Percentiles rank a stretch among this genome's conserved stretches.
Conservation (phyloP, 2,329 filamentous ascomycete species). For the Colletotrichum destructivum region DNA sequence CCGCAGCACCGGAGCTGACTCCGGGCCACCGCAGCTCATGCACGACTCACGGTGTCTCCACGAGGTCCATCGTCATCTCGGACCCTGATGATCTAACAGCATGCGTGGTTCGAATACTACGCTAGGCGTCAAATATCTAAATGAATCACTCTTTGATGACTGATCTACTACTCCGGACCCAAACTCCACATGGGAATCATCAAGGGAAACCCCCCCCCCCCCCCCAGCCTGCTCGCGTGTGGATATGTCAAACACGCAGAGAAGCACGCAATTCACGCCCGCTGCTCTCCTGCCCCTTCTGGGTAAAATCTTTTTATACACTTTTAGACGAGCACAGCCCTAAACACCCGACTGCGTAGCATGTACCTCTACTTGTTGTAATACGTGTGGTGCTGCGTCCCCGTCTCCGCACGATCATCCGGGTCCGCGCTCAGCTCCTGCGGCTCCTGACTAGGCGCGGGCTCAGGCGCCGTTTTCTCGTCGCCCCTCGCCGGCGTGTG, state of each 20-base stretch:
- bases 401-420: background rate
- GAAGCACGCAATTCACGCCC: background rate
- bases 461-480: slow-evolving; percentile 19
- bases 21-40: background rate
- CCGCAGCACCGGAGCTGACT: background rate
- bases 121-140: background rate
- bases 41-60: background rate
- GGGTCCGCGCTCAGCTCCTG: slow-evolving; percentile 37
- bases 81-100: background rate
- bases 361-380: slow-evolving; percentile 29
- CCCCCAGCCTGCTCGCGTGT: background rate
- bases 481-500: slow-evolving; percentile 36
- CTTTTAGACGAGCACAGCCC: no score
- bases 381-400: slow-evolving; percentile 34
- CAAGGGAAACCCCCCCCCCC: background rate
- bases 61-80: background rate
- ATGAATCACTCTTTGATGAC: background rate
- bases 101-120: background rate
- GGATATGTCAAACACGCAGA: background rate
- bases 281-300: background rate
- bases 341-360: background rate
- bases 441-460: slow-evolving; percentile 27
- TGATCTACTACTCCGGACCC: background rate
- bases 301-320: background rate
- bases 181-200: background rate